phyloP scores from a whole-genome alignment of 163 green algal species.

The Volvox carteri region DNA sequence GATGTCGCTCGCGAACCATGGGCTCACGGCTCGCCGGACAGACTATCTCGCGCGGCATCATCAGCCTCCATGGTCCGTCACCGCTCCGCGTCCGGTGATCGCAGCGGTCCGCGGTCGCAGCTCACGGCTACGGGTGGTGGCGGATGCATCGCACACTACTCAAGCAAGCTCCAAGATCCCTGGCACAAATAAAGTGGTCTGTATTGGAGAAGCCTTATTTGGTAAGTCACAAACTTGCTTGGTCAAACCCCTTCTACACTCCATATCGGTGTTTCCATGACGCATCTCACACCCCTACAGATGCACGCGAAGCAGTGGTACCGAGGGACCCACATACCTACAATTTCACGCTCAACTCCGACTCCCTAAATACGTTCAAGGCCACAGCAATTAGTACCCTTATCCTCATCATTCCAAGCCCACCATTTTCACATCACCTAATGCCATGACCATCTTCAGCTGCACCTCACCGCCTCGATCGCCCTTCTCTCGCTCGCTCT shows the following conservation, averaged over 20 bases:
- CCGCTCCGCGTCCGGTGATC: background rate
- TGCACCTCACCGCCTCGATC: too few species aligned
- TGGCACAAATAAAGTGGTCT: conserved; percentile 67
- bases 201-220: conserved; percentile 85
- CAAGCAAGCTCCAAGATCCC: background rate
- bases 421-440: too few species aligned
- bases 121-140: conserved; percentile 1
- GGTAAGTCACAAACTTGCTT: too few species aligned
- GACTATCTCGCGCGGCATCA: background rate
- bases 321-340: too few species aligned
- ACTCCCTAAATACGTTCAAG: too few species aligned
- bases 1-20: conserved; percentile 32
- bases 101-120: background rate
- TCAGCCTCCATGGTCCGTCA: background rate
- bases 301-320: too few species aligned
- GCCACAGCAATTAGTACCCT: too few species aligned
- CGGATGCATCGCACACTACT: conserved; percentile 5
- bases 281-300: too few species aligned
- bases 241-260: too few species aligned
- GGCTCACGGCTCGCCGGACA: background rate
- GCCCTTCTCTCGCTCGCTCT: background rate
- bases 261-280: too few species aligned
- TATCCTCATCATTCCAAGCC: background rate
- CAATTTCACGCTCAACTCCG: too few species aligned
- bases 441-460: too few species aligned